Base-by-base conservation (phyloP, 306 rosid species). In the Vigna nakashimae region DNA sequence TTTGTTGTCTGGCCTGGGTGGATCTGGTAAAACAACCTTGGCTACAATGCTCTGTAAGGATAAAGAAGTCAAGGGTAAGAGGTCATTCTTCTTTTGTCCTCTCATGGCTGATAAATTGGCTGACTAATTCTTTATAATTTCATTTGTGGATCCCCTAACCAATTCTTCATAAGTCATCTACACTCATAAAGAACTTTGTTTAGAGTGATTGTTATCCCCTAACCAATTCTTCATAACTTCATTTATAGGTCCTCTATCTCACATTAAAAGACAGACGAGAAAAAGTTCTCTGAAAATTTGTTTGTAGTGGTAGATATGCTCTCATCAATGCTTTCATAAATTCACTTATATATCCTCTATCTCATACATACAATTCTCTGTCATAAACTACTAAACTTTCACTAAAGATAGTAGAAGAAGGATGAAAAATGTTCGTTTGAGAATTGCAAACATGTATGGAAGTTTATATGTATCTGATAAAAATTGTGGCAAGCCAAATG, bases 21-120 rank as follows among this genome's bases (percentile, higher is more conserved):
- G 93, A 48, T 82, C 74, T 0, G 91, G 91, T 69, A 89, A 89
- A 74, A 82, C 88, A 38, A 85, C 93, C 6, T 56, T 89, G 76
- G 93, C 84, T 3, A 56, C 30, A 6, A 71, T 56, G 82, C 82
- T 89, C 12, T 89, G 88, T 62, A 70, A 55, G 28, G 87, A 87
- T 63, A 32, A 77, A n/a, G 53, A 90, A 36, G 80, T 84, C 24
- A 68, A 49, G 78, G 91, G 91, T 87, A 82, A 6, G 62, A 16
- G 14, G 0, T 53, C 20, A 18, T 10, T 42, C 71, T 50, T 10
- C 28, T 15, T 30, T 64, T 15, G 50, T 38, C 9, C 28, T 50
- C 49, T 38, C 34, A 52, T 76, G 10, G 8, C 20, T 30, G 42
- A 15, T 15, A 13, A 14, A 30, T 60, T 60, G 64, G 20, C 55